Conservation (phyloP, 2,329 filamentous ascomycete species). For the Diplocarpon mali region DNA sequence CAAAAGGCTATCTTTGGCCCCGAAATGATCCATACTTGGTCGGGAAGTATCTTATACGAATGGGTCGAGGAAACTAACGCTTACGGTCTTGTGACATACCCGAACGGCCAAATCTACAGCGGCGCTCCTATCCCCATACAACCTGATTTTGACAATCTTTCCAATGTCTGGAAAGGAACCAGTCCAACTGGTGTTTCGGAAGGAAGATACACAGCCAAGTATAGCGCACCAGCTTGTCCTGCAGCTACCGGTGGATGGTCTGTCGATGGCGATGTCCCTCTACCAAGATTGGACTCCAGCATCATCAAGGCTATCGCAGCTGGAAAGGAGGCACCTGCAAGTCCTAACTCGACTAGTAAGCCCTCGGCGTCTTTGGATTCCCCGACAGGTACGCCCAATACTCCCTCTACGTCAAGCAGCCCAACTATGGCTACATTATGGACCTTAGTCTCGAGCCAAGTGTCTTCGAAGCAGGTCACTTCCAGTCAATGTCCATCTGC, state of each 20-base stretch:
- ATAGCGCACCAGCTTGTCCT: conserved; percentile 59
- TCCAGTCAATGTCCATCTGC: not conserved
- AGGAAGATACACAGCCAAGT: conserved; percentile 49
- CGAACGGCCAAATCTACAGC: conserved; percentile 43
- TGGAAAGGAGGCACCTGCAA: not conserved
- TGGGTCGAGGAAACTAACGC: conserved; percentile 79
- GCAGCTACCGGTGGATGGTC: conserved; percentile 60
- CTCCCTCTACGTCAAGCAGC: not conserved
- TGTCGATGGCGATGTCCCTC: conserved; percentile 54
- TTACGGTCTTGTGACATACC: conserved; percentile 73
- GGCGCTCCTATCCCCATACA: conserved; percentile 55
- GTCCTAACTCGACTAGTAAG: not conserved
- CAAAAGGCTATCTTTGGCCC: conserved; percentile 66
- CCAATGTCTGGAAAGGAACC: conserved; percentile 62
- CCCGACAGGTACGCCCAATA: conserved; percentile 1
- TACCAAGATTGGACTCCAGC: conserved; percentile 51
- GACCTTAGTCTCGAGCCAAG: not conserved
- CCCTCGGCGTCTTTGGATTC: no score
- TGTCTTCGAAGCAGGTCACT: no score
- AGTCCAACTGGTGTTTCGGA: conserved; percentile 52
- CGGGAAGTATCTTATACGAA: conserved; percentile 76
- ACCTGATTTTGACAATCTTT: conserved; percentile 71
- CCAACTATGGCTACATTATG: not conserved
- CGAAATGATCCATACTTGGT: conserved; percentile 60
- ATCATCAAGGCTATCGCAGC: conserved; percentile 8